Conservation (phyloP, 495 filamentous ascomycete genomes). For the Lindgomyces ingoldianus region DNA sequence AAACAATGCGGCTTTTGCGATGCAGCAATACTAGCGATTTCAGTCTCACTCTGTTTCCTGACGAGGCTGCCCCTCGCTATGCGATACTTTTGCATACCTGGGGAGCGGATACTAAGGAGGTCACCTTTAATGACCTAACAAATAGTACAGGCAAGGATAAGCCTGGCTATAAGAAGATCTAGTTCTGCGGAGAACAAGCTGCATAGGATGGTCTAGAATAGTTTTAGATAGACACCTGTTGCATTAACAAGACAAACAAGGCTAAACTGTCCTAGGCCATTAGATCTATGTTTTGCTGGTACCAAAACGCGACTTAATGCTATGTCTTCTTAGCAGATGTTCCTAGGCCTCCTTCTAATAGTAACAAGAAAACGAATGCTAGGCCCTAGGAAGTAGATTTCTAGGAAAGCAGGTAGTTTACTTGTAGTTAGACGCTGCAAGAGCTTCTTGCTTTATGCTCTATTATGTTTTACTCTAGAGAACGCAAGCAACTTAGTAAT, state of each 20-base stretch:
- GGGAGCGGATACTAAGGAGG: neutral
- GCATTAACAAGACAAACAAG: neutral
- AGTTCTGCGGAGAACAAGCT: neutral
- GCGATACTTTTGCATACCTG: conserved; percentile 1
- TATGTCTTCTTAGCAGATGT: neutral
- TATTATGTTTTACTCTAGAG: neutral
- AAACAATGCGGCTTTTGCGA: too few species aligned
- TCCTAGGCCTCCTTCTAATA: neutral
- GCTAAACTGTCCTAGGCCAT: neutral
- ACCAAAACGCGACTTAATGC: neutral
- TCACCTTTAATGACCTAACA: neutral
- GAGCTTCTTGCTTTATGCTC: neutral
- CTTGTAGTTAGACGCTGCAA: neutral
- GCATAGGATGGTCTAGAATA: neutral
- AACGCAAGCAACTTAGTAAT: neutral
- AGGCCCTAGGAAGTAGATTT: neutral
- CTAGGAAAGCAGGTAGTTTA: neutral
- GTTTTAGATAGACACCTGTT: neutral
- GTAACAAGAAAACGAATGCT: neutral
- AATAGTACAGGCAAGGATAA: neutral
- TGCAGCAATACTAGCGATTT: too few species aligned
- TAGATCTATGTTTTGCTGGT: neutral
- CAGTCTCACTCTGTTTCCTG: too few species aligned
- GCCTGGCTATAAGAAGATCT: neutral
- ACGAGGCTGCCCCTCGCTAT: neutral